Conservation (phyloP, 768 basidiomycete genomes). For the Pisolithus tinctorius region DNA sequence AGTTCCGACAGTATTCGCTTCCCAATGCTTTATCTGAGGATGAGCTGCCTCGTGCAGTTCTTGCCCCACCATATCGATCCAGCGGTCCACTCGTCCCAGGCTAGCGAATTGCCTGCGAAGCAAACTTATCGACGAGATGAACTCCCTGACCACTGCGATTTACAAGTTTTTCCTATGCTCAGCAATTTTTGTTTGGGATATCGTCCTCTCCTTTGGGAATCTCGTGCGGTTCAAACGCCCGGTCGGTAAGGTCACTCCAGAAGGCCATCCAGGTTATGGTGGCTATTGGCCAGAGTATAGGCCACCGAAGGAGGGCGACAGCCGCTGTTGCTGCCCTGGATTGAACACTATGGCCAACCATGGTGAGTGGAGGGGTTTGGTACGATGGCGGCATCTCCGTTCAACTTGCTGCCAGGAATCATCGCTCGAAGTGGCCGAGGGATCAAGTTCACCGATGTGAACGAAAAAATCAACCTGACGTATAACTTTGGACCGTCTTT, state of each 20-base stretch:
- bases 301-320: constrained; percentile 54
- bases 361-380: constrained; percentile 34
- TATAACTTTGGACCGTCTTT: constrained; percentile 71
- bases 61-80: not conserved
- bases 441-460: constrained; percentile 51
- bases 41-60: not conserved
- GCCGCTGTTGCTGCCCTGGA: constrained; percentile 66
- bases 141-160: not conserved
- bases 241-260: constrained; percentile 49
- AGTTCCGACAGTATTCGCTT: not conserved
- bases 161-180: constrained; percentile 4
- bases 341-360: constrained; percentile 82
- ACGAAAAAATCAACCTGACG: constrained; percentile 37
- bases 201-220: constrained; percentile 45
- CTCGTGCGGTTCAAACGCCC: constrained; percentile 25
- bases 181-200: constrained; percentile 43
- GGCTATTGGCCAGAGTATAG: constrained; percentile 68
- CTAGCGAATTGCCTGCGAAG: too few species aligned
- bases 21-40: not conserved
- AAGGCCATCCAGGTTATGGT: constrained; percentile 49
- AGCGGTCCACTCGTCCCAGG: not conserved
- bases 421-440: constrained; percentile 60
- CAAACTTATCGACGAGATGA: too few species aligned
- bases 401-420: constrained; percentile 23
- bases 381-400: not conserved